Evolutionary conservation across 345 rosid genomes (phyloP), one percentile per base, ranked within the genome.

Genomic region (Bruguiera parviflora): DNA sequence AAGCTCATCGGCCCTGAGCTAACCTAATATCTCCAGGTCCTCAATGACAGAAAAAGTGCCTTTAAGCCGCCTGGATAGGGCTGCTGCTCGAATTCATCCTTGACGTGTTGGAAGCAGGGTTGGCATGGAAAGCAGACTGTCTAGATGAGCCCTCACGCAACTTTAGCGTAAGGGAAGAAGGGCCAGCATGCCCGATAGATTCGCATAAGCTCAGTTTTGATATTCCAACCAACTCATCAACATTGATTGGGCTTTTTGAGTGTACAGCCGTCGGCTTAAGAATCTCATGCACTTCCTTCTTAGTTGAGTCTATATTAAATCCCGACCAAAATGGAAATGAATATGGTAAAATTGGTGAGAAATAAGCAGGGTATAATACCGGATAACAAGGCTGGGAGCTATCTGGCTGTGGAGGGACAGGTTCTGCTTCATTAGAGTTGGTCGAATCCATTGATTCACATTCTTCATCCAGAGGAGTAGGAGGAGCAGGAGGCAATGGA

Each of bases 401-500:
- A 29, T 91, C 94, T 3, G 74, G 77, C 64, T 77, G 85, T 57
- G 79, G 77, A 62, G 79, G 85, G 6, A 71, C 67, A 35, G 86
- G 71, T 46, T 92, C 96, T 61, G 85, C 89, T 0, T 79, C 85
- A 18, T 88, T 88, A 13, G 97, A 88, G 85, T 87, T 87, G 73
- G 90, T 83, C 25, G 99, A 92, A 74, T 95, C 96, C 99, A 95
- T 95, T 28, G 99, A 92, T 76, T 92, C 96, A 57, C 90, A 88
- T 84, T 88, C 96, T 78, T 88, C 96, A 33, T 90, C 96, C 79
- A 90, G 71, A 21, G 85, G 77, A 74, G 88, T 88, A 32, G 80
- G 84, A 55, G 76, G 59, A 56, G 18, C 15, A 22, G 59, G 77
- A 21, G 81, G 87, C 72, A 84, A 70, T 27, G 73, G 71, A 67